Percentiles rank a stretch among this genome's conserved stretches.
phyloP scores from a whole-genome alignment of 2,329 filamentous ascomycete genomes.

The Pseudohalonectria lignicola region DNA sequence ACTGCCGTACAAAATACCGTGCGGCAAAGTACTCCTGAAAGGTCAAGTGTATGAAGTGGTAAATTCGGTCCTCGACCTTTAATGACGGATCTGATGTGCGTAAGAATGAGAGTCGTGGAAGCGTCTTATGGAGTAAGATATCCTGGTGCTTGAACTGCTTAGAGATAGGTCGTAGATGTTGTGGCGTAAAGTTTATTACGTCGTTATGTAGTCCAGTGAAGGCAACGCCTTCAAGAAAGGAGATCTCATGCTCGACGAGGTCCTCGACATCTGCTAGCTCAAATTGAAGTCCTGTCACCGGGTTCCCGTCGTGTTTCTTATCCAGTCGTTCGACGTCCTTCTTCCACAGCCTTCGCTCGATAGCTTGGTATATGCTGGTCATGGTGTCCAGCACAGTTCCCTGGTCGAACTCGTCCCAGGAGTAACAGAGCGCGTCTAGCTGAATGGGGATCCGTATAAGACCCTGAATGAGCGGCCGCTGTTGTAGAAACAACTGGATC shows the following conservation, averaged over 20 bases:
- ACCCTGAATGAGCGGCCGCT: constrained; percentile 18
- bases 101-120: constrained; percentile 22
- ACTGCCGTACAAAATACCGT: constrained; percentile 23
- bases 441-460: constrained; percentile 30
- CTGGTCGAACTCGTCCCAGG: constrained; percentile 22
- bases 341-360: constrained; percentile 21
- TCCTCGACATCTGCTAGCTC: constrained; percentile 9
- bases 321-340: constrained; percentile 25
- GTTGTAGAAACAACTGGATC: constrained; percentile 20
- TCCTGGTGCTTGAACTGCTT: no score
- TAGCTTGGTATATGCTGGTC: constrained; percentile 21
- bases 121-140: constrained; percentile 6
- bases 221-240: no score
- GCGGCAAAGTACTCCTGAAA: constrained; percentile 31
- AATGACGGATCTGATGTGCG: constrained; percentile 17
- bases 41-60: constrained; percentile 29
- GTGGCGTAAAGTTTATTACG: constrained; percentile 20
- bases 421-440: constrained; percentile 29
- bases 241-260: constrained; percentile 18
- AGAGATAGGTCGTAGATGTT: constrained; percentile 11
- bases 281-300: constrained; percentile 10
- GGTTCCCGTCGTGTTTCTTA: neutral
- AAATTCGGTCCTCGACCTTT: constrained; percentile 11
- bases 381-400: no score
- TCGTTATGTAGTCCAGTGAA: constrained; percentile 22